Conservation (phyloP, 345 rosid genomes). For the Bruguiera sexangula region DNA sequence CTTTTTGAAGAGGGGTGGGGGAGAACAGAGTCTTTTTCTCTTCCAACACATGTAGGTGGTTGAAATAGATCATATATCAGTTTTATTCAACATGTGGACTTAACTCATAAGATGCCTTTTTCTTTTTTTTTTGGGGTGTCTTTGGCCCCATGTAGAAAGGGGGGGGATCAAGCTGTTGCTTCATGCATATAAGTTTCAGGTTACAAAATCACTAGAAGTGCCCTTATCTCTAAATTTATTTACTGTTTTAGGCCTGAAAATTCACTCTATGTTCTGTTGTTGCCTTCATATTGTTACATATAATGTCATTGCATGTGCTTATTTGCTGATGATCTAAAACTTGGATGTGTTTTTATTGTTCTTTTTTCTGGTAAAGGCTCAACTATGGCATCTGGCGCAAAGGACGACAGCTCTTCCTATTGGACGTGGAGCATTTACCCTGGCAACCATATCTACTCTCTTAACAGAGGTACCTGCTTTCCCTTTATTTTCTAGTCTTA, state of each 20-base stretch:
- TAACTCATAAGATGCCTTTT: no score
- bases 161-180: neutral
- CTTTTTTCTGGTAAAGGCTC: slow-evolving; percentile 48
- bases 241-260: neutral
- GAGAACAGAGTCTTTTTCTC: no score
- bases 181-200: neutral
- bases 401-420: slow-evolving; percentile 94
- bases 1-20: no score
- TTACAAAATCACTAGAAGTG: no score
- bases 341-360: slow-evolving; percentile 7
- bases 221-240: no score
- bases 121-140: no score
- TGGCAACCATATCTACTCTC: slow-evolving; percentile 86
- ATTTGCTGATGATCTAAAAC: neutral
- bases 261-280: neutral
- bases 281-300: neutral
- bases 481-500: neutral
- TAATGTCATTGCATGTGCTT: neutral
- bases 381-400: slow-evolving; percentile 94
- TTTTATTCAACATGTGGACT: no score
- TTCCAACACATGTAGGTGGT: no score
- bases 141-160: neutral
- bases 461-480: slow-evolving; percentile 63
- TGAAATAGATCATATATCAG: no score
- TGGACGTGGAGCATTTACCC: slow-evolving; percentile 98